A percentile compares a stretch with the other conserved stretches of the same genome.
Evolutionary conservation across 768 basidiomycete species (phyloP).

Genomic region (Naganishia onofrii): DNA sequence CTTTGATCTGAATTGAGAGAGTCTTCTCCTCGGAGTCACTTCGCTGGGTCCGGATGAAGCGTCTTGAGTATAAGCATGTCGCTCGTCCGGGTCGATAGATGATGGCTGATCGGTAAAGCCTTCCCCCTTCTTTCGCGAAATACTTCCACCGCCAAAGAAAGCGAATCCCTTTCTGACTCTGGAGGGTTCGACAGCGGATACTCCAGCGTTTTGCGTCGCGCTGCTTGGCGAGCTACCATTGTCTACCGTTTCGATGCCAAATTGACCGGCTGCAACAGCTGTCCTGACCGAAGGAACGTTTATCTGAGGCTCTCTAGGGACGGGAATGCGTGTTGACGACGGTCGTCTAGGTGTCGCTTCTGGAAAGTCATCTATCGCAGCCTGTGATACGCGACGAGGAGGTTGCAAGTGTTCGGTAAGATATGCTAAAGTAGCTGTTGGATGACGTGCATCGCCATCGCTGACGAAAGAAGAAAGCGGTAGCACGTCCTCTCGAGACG

Average conservation of each 20-base stretch:
- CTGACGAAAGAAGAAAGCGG: not conserved
- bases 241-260: no score
- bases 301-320: not conserved
- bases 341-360: not conserved
- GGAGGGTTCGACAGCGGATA: not conserved
- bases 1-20: not conserved
- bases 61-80: not conserved
- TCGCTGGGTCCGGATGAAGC: not conserved
- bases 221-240: not conserved
- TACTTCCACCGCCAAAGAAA: conserved; percentile 3
- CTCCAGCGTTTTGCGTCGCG: not conserved
- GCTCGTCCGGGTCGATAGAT: not conserved
- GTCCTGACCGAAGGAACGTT: not conserved
- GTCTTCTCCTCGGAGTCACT: not conserved
- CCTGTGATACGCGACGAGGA: not conserved
- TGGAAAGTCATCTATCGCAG: not conserved
- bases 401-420: not conserved
- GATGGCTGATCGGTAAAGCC: not conserved
- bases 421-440: not conserved
- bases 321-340: not conserved
- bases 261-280: no score
- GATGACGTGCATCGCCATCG: not conserved
- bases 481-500: not conserved
- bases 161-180: not conserved
- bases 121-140: not conserved